These are phyloP conservation scores for Echeveria elegans DNA, from an alignment of 164 flowering plant genomes.

Conservation along the genomic window DNA sequence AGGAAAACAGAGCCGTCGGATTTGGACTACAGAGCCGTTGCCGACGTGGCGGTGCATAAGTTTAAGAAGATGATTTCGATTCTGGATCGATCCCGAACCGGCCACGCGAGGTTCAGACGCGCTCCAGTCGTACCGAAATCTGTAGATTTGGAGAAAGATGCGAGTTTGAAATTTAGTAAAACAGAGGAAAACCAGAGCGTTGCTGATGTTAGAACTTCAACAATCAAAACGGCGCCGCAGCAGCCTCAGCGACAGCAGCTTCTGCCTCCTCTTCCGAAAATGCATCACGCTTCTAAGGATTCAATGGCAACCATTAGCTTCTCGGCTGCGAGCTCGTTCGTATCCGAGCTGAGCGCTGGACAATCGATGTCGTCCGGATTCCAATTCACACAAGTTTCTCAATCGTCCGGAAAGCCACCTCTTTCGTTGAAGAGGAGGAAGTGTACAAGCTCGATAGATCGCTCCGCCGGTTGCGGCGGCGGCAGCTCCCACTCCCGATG, in stretches of 20 bases:
- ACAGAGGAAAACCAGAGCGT: not conserved
- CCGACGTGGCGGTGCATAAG: constrained; percentile 33
- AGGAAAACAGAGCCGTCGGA: constrained; percentile 9
- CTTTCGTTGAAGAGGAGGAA: constrained; percentile 39
- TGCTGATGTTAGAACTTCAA: no score
- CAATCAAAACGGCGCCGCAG: not conserved
- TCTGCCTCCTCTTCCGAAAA: not conserved
- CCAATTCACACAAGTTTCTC: constrained; percentile 37
- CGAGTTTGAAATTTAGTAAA: not conserved
- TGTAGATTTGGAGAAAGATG: not conserved
- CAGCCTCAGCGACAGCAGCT: constrained; percentile 27
- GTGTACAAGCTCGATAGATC: constrained; percentile 37
- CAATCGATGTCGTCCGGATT: constrained; percentile 48
- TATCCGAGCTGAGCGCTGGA: constrained; percentile 40
- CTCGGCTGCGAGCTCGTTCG: constrained; percentile 24
- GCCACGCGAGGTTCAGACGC: constrained; percentile 47
- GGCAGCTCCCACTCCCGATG: constrained; percentile 42
- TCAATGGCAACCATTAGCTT: constrained; percentile 28
- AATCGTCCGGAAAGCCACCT: constrained; percentile 43
- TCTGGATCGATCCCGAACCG: constrained; percentile 34
- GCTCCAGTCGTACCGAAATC: constrained; percentile 16
- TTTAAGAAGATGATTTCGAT: constrained; percentile 41
- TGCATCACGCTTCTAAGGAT: constrained; percentile 19
- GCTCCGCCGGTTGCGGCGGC: constrained; percentile 28
- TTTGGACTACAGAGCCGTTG: constrained; percentile 20